Conservation (phyloP, 1,284 basidiomycete genomes). For the Filobasidium uniguttulatum region DNA sequence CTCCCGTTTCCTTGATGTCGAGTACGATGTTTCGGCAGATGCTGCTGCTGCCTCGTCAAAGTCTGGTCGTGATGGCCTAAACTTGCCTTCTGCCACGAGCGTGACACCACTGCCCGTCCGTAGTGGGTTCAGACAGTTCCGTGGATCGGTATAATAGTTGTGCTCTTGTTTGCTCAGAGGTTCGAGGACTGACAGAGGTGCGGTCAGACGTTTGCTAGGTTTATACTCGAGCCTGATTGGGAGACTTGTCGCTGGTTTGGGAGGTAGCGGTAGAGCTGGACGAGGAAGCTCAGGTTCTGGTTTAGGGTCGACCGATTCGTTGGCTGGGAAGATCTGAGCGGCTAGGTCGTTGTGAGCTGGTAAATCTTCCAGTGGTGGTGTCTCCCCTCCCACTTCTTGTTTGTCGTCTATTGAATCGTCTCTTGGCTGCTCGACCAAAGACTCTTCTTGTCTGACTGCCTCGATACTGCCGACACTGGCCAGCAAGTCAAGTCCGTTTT, state of each 20-base stretch:
- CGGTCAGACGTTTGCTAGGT: background rate
- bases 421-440: too few species aligned
- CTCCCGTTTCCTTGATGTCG: background rate
- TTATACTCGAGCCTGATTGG: background rate
- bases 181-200: background rate
- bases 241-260: too few species aligned
- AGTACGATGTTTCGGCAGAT: background rate
- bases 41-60: background rate
- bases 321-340: conserved; percentile 1
- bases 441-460: background rate
- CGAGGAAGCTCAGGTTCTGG: background rate
- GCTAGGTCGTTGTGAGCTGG: background rate
- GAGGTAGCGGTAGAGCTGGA: background rate
- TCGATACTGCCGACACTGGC: background rate
- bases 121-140: background rate
- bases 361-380: background rate
- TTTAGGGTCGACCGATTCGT: background rate
- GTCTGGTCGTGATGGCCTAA: background rate
- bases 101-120: background rate
- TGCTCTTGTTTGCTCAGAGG: background rate
- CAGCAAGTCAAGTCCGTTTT: background rate
- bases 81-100: background rate
- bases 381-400: background rate
- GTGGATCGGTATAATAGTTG: background rate
- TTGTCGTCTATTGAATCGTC: background rate